Evolutionary conservation across 2,329 filamentous ascomycete species (phyloP), one percentile per base, ranked within the genome.

Genomic region (Hymenoscyphus albidus): DNA sequence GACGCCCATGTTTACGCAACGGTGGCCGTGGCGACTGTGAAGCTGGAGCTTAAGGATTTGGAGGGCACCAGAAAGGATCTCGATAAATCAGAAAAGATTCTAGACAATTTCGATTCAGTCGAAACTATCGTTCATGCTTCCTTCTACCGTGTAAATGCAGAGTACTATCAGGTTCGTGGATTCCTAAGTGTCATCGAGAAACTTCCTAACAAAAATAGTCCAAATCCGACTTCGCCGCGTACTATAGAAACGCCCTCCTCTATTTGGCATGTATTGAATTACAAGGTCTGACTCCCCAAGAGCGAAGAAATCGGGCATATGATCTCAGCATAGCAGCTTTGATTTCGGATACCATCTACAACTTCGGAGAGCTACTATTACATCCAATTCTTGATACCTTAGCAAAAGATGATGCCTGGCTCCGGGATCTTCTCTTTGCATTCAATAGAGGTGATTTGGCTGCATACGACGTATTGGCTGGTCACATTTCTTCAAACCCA

Each of bases 321-420:
- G 93, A 97, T 77, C 88, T 99, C 68, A 91, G 91, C 74, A 89
- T 98, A 62, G 93, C 95, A 35, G 95, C 95, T 10, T 85, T 99
- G 9, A 91, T 97, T 48, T 97, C 93, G 60, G 91, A 94, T 74
- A 92, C 88, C 73, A 99, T 98, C 80, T 98, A 99, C 86, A 99
- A 99, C 82, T 99, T 99, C 73, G 95, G 95, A 77, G 95, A 99
- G 82, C 88, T 99, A n/a, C 87, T 99, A 39, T 86, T 99, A 71
- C 95, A 99, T 77, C 95, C 95, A 3, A 96, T 99, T 75, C 88
- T 99, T 68, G 91, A 97, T 75, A 89, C 90, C 22, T 86, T 99
- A 31, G 86, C 88, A 72, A 88, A 89, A 31, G 85, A 88, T 54
- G 86, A 96, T 76, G 83, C 88, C 61, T 99, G 95, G 95, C 85